Evolutionary conservation across 768 basidiomycete genomes (phyloP), one percentile per base, ranked within the genome.

Genomic region (Amylocystis lapponica): DNA sequence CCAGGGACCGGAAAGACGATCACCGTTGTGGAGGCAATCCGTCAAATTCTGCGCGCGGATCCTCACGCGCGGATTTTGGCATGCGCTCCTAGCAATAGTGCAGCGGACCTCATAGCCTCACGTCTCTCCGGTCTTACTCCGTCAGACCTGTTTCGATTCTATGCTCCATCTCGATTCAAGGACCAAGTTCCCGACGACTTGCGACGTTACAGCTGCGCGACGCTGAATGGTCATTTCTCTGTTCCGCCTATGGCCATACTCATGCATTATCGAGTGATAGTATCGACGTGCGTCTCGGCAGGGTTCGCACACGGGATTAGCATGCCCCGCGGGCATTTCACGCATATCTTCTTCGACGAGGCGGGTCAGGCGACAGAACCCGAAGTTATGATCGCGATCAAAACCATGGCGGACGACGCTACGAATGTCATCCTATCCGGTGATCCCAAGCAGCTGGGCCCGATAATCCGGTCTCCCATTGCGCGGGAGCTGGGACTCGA

Each of bases 311-410:
- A 71, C 21, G 66, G 65, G 4, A 49, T 79, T 8, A 78, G 79
- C 0, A 29, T 80, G 19, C 55, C 60, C 23, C 60, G 68, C 12
- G 81, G 80, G 0, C 76, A 79, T 54, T 83, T 75, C 50, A 72
- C 59, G 1, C 76, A 81, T 48, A 75, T 83, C 14, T 76, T 83
- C 49, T 61, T 79, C 30, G 81, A 83, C 50, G 81, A 83, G 47
- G 81, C 78, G 5, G 80, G 79, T 0, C 80, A 83, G 50, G 80
- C 73, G 0, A 71, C 70, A 30, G 81, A 83, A 50, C 78, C 81
- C 0, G 74, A 78, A 48, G 57, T 69, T 6, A 74, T 82, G 69
- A 65, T 79, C 3, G 52, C 65, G 0, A 59, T 70, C 27, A 50
- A 52, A 41, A 54, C 59, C 1, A 52, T 67, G 41, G 62, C 63